phyloP scores from a whole-genome alignment of 176 grass and related monocot species.

The Calamus simplicifolius region DNA sequence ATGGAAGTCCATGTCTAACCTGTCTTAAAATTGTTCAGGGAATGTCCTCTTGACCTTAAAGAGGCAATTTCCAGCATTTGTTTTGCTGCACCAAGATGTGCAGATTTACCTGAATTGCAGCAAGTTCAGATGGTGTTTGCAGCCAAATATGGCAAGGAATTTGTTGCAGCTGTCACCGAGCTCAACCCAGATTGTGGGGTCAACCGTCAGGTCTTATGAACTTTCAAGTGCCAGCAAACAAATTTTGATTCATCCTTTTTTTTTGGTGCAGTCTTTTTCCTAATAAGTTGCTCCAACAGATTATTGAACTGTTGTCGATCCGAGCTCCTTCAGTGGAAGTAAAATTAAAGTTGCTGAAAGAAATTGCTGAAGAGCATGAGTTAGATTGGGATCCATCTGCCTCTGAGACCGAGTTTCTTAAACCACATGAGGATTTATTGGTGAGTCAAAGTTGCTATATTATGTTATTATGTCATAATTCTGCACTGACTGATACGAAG shows the following conservation, averaged over 20 bases:
- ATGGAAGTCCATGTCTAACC: no score
- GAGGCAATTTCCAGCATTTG: slow-evolving; percentile 97
- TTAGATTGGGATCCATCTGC: slow-evolving; percentile 91
- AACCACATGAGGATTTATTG: slow-evolving; percentile 90
- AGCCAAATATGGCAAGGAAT: slow-evolving; percentile 91
- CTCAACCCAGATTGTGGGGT: slow-evolving; percentile 88
- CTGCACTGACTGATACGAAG: slow-evolving; percentile 3
- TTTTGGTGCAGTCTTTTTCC: no score
- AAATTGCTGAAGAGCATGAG: slow-evolving; percentile 94
- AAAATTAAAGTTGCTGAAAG: slow-evolving; percentile 92
- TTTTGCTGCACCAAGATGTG: slow-evolving; percentile 93
- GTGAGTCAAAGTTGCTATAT: slow-evolving; percentile 27
- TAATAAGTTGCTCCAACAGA: slow-evolving; percentile 19
- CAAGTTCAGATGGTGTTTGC: slow-evolving; percentile 94
- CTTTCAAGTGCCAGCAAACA: slow-evolving; percentile 6
- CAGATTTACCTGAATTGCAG: slow-evolving; percentile 76
- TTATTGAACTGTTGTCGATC: slow-evolving; percentile 93
- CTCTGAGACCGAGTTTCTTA: slow-evolving; percentile 74
- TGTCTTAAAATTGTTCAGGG: slow-evolving; percentile 33
- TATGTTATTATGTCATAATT: slow-evolving; percentile 13
- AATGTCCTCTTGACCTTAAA: slow-evolving; percentile 98
- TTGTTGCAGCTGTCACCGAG: slow-evolving; percentile 67
- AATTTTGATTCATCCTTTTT: no score
- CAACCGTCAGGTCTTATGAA: slow-evolving; percentile 75
- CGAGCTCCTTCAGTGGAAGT: slow-evolving; percentile 61